A percentile compares a stretch with the other conserved stretches of the same genome.
phyloP scores from a whole-genome alignment of 805 yeast genomes.

The Kodamaea leandrae region DNA sequence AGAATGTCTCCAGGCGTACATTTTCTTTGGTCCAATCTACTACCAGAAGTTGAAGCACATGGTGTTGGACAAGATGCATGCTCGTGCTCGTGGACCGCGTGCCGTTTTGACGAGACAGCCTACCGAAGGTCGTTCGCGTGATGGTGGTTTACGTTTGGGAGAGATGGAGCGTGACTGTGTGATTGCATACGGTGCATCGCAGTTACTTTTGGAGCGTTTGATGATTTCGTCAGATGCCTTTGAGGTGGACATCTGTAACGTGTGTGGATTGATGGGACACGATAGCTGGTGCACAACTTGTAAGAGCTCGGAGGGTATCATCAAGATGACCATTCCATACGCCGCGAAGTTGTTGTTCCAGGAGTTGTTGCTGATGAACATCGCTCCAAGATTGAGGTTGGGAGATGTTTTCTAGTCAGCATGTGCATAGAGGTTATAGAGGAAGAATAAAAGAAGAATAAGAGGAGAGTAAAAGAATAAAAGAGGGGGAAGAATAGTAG shows the following conservation, averaged over 20 bases:
- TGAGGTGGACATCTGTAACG: slow-evolving; percentile 91
- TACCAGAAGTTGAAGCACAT: slow-evolving; percentile 97
- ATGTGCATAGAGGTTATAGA: too few relatives aligned
- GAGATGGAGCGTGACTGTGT: slow-evolving; percentile 99
- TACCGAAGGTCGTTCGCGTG: slow-evolving; percentile 97
- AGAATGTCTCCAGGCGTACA: slow-evolving; percentile 94
- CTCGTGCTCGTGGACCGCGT: slow-evolving; percentile 98
- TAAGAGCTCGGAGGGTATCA: slow-evolving; percentile 79
- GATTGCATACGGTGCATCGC: slow-evolving; percentile 98
- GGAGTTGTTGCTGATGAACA: slow-evolving; percentile 96
- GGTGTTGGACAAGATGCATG: slow-evolving; percentile 99
- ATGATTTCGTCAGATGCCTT: slow-evolving; percentile 98
- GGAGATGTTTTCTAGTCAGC: slow-evolving; percentile 66
- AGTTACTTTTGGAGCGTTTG: slow-evolving; percentile 84
- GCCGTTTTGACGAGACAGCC: slow-evolving; percentile 98
- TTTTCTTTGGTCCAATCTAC: slow-evolving; percentile 97
- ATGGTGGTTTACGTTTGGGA: slow-evolving; percentile 97
- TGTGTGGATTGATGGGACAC: slow-evolving; percentile 96
- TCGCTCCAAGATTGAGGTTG: slow-evolving; percentile 89
- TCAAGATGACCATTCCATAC: slow-evolving; percentile 95
- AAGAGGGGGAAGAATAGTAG: too few relatives aligned
- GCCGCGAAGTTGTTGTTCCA: slow-evolving; percentile 98
- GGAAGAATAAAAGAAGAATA: too few relatives aligned
- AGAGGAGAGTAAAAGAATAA: too few relatives aligned
- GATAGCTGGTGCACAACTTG: slow-evolving; percentile 98